A percentile compares a stretch with the other conserved stretches of the same genome.
Conservation (phyloP, 495 filamentous ascomycete genomes). For the Aspergillus steynii region DNA sequence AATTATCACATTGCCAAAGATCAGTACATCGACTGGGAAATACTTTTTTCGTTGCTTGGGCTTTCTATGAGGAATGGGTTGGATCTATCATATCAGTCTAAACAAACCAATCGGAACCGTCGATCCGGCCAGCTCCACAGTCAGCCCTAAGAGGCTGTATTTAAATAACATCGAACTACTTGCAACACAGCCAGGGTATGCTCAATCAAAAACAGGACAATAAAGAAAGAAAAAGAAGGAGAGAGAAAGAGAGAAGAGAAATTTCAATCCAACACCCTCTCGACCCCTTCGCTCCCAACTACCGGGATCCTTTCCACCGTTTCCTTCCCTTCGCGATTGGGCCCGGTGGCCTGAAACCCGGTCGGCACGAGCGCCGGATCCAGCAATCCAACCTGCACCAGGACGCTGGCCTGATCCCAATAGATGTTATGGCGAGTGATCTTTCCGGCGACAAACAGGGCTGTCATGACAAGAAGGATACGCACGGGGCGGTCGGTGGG, state of each 20-base stretch:
- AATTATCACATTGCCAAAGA: too few relatives aligned
- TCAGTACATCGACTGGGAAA: too few relatives aligned
- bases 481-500: constrained; percentile 66
- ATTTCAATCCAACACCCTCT: constrained; percentile 11
- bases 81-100: neutral
- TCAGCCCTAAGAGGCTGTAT: neutral
- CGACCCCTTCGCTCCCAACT: constrained; percentile 20
- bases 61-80: too few relatives aligned
- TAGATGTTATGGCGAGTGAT: constrained; percentile 76
- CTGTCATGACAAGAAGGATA: constrained; percentile 68
- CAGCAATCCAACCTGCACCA: constrained; percentile 74
- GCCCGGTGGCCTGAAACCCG: constrained; percentile 35
- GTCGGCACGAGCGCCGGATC: constrained; percentile 56
- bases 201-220: too few relatives aligned
- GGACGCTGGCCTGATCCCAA: constrained; percentile 82
- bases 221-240: neutral
- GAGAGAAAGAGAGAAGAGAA: neutral
- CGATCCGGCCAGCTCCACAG: neutral
- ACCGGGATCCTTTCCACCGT: constrained; percentile 27
- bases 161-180: neutral
- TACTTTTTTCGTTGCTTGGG: too few relatives aligned
- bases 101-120: neutral
- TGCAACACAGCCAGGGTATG: neutral
- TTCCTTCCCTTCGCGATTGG: constrained; percentile 22
- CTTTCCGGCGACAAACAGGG: constrained; percentile 69